phyloP scores from a whole-genome alignment of 805 yeast species.

The Candida ulmi region DNA sequence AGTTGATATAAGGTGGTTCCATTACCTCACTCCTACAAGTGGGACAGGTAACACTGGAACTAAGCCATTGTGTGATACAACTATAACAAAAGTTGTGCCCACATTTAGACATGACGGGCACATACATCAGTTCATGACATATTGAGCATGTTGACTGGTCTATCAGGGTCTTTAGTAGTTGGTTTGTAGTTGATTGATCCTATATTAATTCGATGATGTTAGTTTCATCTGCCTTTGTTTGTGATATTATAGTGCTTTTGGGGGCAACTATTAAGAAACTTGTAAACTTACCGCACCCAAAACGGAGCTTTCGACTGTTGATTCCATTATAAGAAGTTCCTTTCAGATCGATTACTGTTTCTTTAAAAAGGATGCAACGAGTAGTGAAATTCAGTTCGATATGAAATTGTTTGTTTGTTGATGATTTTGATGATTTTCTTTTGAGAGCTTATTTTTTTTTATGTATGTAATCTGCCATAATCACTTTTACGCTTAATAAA shows the following conservation, averaged over 20 bases:
- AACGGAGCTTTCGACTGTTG: neutral
- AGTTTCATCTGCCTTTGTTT: too few relatives aligned
- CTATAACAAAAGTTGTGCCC: constrained; percentile 75
- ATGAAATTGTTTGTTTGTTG: too few relatives aligned
- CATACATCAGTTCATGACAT: constrained; percentile 64
- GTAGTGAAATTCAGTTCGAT: too few relatives aligned
- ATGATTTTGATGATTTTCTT: too few relatives aligned
- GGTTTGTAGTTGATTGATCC: constrained; percentile 9
- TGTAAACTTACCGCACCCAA: neutral
- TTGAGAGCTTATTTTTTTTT: too few relatives aligned
- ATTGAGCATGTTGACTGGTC: constrained; percentile 45
- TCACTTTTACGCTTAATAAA: too few relatives aligned
- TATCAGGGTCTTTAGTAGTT: constrained; percentile 16
- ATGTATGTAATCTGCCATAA: too few relatives aligned
- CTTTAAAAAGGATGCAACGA: too few relatives aligned
- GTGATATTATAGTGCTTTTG: too few relatives aligned
- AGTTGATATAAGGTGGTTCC: constrained; percentile 47
- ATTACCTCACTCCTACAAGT: constrained; percentile 50
- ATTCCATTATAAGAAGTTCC: neutral
- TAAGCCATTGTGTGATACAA: constrained; percentile 61
- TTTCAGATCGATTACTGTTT: too few relatives aligned
- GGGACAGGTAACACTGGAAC: constrained; percentile 57
- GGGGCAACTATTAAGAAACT: too few relatives aligned
- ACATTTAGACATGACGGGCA: constrained; percentile 58
- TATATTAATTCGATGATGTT: constrained; percentile 5